Evolutionary conservation across 2,329 filamentous ascomycete genomes (phyloP).

Genomic region (Tolypocladium nubicola): DNA sequence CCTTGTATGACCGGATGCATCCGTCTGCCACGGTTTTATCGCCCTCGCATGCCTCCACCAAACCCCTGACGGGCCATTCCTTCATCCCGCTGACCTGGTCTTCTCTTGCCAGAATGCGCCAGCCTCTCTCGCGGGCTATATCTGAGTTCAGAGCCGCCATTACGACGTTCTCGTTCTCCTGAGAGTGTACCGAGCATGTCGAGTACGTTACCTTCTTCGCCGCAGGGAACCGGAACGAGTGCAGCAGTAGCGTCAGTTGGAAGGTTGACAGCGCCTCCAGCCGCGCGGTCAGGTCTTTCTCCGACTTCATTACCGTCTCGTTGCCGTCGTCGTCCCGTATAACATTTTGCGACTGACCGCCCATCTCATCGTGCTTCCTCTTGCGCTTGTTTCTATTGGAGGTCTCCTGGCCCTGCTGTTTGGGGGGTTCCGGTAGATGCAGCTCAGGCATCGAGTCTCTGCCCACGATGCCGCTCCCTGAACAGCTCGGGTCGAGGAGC

Average conservation of each 20-base stretch:
- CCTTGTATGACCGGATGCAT: conserved; percentile 74
- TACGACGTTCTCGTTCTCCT: conserved; percentile 86
- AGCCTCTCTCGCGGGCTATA: conserved; percentile 56
- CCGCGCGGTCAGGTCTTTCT: conserved; percentile 50
- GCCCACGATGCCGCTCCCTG: conserved; percentile 87
- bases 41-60: conserved; percentile 34
- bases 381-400: conserved; percentile 25
- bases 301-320: conserved; percentile 38
- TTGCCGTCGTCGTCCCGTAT: conserved; percentile 49
- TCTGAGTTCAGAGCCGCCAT: conserved; percentile 57
- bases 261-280: conserved; percentile 68
- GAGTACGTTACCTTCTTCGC: conserved; percentile 78
- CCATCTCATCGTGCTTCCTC: conserved; percentile 31
- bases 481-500: conserved; percentile 88
- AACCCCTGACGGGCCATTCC: conserved; percentile 62
- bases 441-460: conserved; percentile 68
- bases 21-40: conserved; percentile 52
- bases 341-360: conserved; percentile 19
- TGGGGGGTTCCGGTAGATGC: conserved; percentile 38
- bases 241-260: conserved; percentile 70
- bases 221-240: conserved; percentile 72
- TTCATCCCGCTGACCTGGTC: conserved; percentile 69
- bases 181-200: conserved; percentile 78
- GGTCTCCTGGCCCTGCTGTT: conserved; percentile 6
- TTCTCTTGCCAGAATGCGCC: conserved; percentile 62